A percentile compares a stretch with the other conserved stretches of the same genome.
These are phyloP conservation scores for Trametes elegans DNA, from an alignment of 768 basidiomycete species.

Conservation along the genomic window DNA sequence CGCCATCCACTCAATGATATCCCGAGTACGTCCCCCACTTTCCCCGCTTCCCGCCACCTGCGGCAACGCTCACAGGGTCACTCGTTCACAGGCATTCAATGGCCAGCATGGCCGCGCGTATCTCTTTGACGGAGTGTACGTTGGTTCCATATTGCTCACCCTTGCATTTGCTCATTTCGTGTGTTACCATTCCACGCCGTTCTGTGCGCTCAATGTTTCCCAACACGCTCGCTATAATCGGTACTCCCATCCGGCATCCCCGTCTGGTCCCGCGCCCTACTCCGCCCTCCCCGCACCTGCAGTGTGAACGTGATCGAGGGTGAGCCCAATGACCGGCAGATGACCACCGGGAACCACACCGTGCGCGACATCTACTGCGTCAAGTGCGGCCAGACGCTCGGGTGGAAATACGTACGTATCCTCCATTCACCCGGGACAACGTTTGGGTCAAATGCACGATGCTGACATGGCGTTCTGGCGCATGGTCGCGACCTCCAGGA, in stretches of 20 bases:
- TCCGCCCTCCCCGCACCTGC: slow-evolving; percentile 9
- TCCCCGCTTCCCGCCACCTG: background rate
- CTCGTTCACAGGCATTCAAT: slow-evolving; percentile 76
- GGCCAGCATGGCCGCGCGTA: slow-evolving; percentile 96
- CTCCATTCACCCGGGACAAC: slow-evolving; percentile 4
- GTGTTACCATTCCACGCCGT: background rate
- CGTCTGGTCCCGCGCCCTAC: slow-evolving; percentile 8
- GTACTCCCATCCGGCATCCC: background rate
- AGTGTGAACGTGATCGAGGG: slow-evolving; percentile 93
- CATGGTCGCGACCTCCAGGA: slow-evolving; percentile 52
- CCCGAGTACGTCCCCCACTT: slow-evolving; percentile 54
- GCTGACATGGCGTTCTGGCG: background rate
- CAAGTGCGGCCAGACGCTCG: slow-evolving; percentile 84
- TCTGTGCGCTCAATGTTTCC: background rate
- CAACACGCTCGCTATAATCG: slow-evolving; percentile 14
- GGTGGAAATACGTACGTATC: slow-evolving; percentile 95
- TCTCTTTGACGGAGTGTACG: slow-evolving; percentile 92
- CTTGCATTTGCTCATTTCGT: slow-evolving; percentile 3
- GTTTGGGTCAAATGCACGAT: background rate
- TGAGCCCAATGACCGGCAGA: slow-evolving; percentile 85
- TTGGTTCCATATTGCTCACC: slow-evolving; percentile 11
- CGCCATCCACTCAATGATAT: slow-evolving; percentile 90
- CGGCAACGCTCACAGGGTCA: slow-evolving; percentile 1
- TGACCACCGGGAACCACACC: slow-evolving; percentile 96
- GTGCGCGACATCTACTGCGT: slow-evolving; percentile 94